Conservation (phyloP, 331 rosid species). For the Prunus yedoensis region DNA sequence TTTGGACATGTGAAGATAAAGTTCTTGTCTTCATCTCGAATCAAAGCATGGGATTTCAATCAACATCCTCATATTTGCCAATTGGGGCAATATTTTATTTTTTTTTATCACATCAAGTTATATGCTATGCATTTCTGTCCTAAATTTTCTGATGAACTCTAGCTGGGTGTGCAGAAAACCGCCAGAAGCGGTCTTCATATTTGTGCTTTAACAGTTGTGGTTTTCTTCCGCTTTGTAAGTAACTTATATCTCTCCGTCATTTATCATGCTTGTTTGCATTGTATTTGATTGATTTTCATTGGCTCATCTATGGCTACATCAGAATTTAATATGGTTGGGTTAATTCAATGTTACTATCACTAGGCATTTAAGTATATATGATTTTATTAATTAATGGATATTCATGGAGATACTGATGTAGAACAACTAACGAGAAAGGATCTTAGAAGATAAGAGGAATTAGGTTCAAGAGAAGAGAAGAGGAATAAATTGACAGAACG, state of each 20-base stretch:
- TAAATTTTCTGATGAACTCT: constrained; percentile 8
- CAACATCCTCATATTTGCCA: neutral
- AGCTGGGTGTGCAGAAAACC: constrained; percentile 67
- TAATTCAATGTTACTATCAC: too few relatives aligned
- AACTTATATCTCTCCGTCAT: constrained; percentile 17
- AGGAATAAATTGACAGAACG: too few relatives aligned
- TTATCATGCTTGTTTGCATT: neutral
- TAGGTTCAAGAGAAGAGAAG: too few relatives aligned
- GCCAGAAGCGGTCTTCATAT: constrained; percentile 93
- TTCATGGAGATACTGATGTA: too few relatives aligned
- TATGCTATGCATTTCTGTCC: neutral
- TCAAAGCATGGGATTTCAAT: neutral
- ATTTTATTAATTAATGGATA: too few relatives aligned
- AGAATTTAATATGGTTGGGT: too few relatives aligned
- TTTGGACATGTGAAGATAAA: too few relatives aligned
- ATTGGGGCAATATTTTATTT: neutral
- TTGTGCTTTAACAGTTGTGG: constrained; percentile 91
- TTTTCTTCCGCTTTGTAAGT: constrained; percentile 97
- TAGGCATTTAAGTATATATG: too few relatives aligned
- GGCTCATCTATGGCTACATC: too few relatives aligned
- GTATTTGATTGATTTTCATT: neutral
- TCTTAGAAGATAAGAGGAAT: too few relatives aligned
- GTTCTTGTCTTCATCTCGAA: neutral
- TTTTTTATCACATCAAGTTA: neutral
- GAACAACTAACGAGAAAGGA: too few relatives aligned